A percentile compares a stretch with the other conserved stretches of the same genome.
Conservation (phyloP, 23 red algal genomes). For the Agarophyton chilense region DNA sequence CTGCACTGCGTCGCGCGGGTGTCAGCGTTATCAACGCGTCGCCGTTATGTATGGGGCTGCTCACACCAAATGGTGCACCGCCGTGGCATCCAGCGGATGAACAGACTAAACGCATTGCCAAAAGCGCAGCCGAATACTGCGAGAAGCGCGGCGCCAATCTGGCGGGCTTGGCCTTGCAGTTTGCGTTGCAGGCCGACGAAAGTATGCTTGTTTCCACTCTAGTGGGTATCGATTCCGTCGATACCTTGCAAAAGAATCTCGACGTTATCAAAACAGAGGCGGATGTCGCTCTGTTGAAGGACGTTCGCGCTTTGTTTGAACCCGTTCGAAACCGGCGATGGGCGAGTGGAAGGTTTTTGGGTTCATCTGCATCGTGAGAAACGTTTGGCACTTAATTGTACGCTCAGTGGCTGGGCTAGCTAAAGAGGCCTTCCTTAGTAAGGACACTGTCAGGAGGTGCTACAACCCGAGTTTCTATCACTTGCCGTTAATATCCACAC, state of each 20-base stretch:
- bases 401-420: too few species aligned
- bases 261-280: conserved; percentile 20
- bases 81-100: conserved; percentile 92
- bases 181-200: conserved; percentile 49
- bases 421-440: not conserved
- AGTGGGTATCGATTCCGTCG: conserved; percentile 89
- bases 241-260: conserved; percentile 80
- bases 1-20: conserved; percentile 33
- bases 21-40: conserved; percentile 94
- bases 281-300: conserved; percentile 64
- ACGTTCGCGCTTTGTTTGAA: conserved; percentile 76
- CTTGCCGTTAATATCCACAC: too few species aligned
- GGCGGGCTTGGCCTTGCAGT: conserved; percentile 84
- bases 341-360: conserved; percentile 55
- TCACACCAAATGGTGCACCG: conserved; percentile 77
- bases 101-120: conserved; percentile 62
- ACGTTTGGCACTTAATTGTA: too few species aligned
- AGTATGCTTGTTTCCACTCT: conserved; percentile 70
- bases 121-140: conserved; percentile 46
- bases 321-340: conserved; percentile 84
- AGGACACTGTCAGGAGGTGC: not conserved
- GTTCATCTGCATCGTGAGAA: not conserved
- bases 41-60: conserved; percentile 90
- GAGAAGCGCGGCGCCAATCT: conserved; percentile 54
- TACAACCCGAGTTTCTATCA: too few species aligned